Base-by-base conservation (phyloP, 345 rosid species). In the Excoecaria agallocha region DNA sequence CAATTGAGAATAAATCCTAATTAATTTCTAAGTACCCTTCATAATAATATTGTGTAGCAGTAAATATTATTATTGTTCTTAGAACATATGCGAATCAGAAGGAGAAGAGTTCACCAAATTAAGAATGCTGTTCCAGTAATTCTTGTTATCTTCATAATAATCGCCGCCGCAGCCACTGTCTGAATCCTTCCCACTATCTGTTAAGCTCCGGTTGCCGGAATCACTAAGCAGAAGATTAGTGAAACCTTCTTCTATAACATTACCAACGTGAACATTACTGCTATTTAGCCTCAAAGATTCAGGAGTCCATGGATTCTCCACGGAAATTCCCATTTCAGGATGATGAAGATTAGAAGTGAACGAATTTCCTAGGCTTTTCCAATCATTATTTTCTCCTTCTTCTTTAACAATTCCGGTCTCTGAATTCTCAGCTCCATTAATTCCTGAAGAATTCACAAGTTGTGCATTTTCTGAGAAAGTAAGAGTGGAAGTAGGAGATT, bases 111-210 rank as follows among this genome's bases (percentile, higher is more conserved):
- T 89, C 72, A 94, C 93, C 93, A 91, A 84, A 81, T 87, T 91
- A 72, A 94, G 97, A 84, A 94, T 94, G 74, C 89, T 92, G 71
- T 89, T 91, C 98, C 98, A 94, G 61, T 94, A 94, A 74, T 89
- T 92, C 87, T 92, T 94, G 81, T 90, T 94, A 72, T 94, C 98
- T 71, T 88, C 93, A 41, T 87, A 85, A 81, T 82, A 82, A 66
- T 85, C 88, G 66, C 83, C 78, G n/a, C 75, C 76, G 10, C 80
- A 78, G 17, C 84, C 66, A 22, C 64, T 64, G n/a, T 79, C 92
- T 0, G 91, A 85, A 15, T 87, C 88, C 59, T 80, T 85, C 0
- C 84, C 83, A 52, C 85, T 69, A 12, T 85, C 86, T 0, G 91
- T 77, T 48, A 88, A 64, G 46, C 78, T 87, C 75, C 77, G 85